These are phyloP conservation scores for Annulohypoxylon moriforme DNA, from an alignment of 495 filamentous ascomycete species.

Conservation along the genomic window DNA sequence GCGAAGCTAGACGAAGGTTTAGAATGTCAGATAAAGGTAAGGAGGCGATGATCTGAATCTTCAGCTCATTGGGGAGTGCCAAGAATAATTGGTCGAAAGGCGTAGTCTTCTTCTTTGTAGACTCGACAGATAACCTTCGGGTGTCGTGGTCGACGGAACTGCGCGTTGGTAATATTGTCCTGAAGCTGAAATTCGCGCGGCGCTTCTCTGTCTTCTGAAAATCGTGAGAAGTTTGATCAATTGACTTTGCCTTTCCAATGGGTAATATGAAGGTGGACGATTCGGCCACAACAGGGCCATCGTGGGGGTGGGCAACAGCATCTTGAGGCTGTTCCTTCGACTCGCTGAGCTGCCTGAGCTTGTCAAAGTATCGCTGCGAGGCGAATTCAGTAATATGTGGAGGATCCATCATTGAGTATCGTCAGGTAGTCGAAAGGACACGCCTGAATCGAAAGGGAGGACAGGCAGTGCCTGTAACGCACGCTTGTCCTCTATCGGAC, in stretches of 20 bases:
- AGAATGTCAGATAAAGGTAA: conserved; percentile 65
- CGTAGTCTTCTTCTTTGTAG: conserved; percentile 40
- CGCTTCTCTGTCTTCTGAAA: conserved; percentile 51
- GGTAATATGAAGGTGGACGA: conserved; percentile 56
- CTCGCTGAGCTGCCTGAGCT: conserved; percentile 56
- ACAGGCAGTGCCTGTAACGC: conserved; percentile 43
- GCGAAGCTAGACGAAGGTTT: conserved; percentile 63
- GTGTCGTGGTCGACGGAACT: conserved; percentile 46
- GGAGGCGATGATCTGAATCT: conserved; percentile 66
- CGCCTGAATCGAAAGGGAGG: conserved; percentile 41
- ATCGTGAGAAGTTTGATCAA: conserved; percentile 42
- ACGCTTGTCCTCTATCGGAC: conserved; percentile 52
- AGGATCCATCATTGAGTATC: conserved; percentile 59
- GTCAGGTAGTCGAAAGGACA: conserved; percentile 29
- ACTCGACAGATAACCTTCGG: conserved; percentile 40
- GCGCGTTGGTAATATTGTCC: conserved; percentile 46
- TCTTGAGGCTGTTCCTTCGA: conserved; percentile 46
- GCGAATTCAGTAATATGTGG: conserved; percentile 68
- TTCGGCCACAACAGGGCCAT: conserved; percentile 40
- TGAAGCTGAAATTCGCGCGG: conserved; percentile 45
- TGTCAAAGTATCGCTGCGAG: conserved; percentile 65
- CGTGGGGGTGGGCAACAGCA: conserved; percentile 34
- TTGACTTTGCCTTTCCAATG: conserved; percentile 49
- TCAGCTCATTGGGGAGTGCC: conserved; percentile 64
- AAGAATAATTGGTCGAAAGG: conserved; percentile 64